phyloP scores from a whole-genome alignment of 345 rosid genomes.

The Fremontodendron californicum region DNA sequence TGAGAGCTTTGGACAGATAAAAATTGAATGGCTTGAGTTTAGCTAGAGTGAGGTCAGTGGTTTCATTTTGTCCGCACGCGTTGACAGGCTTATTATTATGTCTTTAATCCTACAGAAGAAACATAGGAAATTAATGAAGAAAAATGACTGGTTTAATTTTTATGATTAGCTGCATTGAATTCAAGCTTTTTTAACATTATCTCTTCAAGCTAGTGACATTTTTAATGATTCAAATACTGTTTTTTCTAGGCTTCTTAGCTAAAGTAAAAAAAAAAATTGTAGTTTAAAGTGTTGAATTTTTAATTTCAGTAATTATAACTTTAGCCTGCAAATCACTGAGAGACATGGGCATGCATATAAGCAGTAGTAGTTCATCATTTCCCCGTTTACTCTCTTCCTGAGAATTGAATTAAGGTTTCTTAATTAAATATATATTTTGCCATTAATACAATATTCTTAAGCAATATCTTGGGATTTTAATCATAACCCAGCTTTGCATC shows the following conservation, averaged over 20 bases:
- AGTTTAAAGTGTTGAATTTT: too few relatives aligned
- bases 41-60: neutral
- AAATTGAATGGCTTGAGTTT: neutral
- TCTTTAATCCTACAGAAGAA: neutral
- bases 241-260: neutral
- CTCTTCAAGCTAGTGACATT: neutral
- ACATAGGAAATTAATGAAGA: neutral
- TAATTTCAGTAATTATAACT: neutral
- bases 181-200: neutral
- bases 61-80: neutral
- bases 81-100: neutral
- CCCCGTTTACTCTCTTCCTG: neutral
- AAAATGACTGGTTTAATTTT: neutral
- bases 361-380: neutral
- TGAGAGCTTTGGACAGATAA: neutral
- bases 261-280: too few relatives aligned
- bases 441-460: neutral
- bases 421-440: neutral
- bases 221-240: neutral
- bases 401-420: neutral
- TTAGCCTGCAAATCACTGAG: neutral
- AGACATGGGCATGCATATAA: neutral
- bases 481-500: neutral
- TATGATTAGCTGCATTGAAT: neutral
- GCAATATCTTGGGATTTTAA: neutral